Conservation (phyloP, 176 grass and related monocot species). For the Tillandsia leiboldiana region DNA sequence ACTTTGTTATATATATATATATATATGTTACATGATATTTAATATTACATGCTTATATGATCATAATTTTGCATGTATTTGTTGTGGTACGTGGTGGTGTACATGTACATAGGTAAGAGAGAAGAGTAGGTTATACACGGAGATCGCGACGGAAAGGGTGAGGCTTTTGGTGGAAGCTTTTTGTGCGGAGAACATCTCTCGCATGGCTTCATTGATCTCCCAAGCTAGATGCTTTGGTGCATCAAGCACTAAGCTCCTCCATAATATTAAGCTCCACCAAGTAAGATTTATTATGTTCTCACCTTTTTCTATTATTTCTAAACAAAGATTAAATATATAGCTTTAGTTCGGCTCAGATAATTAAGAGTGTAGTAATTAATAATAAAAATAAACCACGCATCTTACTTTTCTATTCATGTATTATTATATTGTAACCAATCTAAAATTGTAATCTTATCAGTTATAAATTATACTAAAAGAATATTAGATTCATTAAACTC, state of each 20-base stretch:
- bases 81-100: too few relatives aligned
- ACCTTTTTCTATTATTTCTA: background rate
- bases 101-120: slow-evolving; percentile 19
- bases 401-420: too few relatives aligned
- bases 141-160: slow-evolving; percentile 42
- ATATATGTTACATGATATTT: background rate
- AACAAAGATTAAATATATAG: too few relatives aligned
- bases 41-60: background rate
- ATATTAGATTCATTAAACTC: too few relatives aligned
- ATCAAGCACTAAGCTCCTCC: slow-evolving; percentile 36
- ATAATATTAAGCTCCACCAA: slow-evolving; percentile 31
- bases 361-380: too few relatives aligned
- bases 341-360: too few relatives aligned
- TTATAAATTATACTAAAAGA: too few relatives aligned
- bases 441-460: too few relatives aligned
- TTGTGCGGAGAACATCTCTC: slow-evolving; percentile 12
- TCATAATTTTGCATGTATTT: background rate
- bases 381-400: too few relatives aligned
- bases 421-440: too few relatives aligned
- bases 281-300: slow-evolving; percentile 15
- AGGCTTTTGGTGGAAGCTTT: slow-evolving; percentile 45
- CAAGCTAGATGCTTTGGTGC: slow-evolving; percentile 32
- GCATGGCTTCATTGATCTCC: slow-evolving; percentile 38
- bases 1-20: background rate
- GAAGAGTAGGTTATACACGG: slow-evolving; percentile 39